phyloP scores from a whole-genome alignment of 306 rosid genomes.

The Prunus campanulata region DNA sequence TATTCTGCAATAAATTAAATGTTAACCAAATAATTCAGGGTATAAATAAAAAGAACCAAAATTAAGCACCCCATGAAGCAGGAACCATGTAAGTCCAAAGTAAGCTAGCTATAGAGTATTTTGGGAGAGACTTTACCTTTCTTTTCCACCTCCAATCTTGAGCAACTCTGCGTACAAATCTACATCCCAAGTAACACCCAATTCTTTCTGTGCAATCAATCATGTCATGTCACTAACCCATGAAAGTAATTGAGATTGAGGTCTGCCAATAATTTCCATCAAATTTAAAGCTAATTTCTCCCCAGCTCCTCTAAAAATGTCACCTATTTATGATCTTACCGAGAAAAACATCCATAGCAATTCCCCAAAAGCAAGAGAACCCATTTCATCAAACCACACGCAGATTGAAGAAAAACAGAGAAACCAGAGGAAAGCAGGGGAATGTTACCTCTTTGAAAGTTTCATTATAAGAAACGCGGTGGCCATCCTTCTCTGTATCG shows the following conservation, averaged over 20 bases:
- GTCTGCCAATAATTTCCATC: background rate
- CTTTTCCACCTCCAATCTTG: slow-evolving; percentile 99
- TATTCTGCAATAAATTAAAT: background rate
- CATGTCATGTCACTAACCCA: slow-evolving; percentile 5
- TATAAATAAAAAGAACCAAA: no score
- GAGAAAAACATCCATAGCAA: background rate
- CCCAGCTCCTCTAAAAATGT: background rate
- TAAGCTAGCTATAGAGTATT: background rate
- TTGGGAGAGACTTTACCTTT: slow-evolving; percentile 48
- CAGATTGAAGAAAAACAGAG: no score
- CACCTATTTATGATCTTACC: background rate
- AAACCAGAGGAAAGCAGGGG: no score
- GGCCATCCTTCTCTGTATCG: slow-evolving; percentile 96
- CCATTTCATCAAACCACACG: background rate
- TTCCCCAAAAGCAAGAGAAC: background rate
- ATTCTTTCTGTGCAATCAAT: slow-evolving; percentile 61
- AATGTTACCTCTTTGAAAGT: slow-evolving; percentile 72
- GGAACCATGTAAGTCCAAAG: background rate
- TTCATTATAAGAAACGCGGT: slow-evolving; percentile 84
- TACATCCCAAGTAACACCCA: slow-evolving; percentile 92
- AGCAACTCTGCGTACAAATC: slow-evolving; percentile 94
- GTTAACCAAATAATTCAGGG: background rate
- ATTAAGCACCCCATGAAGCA: background rate
- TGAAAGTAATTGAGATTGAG: background rate
- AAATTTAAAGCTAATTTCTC: background rate